Conservation (phyloP, 2,329 filamentous ascomycete genomes). For the Purpureocillium takamizusanense region DNA sequence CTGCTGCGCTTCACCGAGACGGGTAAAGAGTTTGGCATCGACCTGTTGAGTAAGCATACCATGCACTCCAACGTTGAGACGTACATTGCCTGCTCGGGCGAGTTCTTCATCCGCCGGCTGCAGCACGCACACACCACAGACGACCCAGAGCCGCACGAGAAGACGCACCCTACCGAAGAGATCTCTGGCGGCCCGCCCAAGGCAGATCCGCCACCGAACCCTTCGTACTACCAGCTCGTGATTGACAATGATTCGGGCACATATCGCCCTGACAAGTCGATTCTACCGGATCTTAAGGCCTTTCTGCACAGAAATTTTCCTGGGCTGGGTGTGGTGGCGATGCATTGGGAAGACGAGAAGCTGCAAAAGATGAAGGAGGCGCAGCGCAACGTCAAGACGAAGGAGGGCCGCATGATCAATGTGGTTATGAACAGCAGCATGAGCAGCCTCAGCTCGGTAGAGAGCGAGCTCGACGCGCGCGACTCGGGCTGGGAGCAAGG, state of each 20-base stretch:
- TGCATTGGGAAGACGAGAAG: constrained; percentile 71
- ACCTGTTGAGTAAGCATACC: constrained; percentile 87
- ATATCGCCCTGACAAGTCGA: constrained; percentile 74
- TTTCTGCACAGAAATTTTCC: constrained; percentile 70
- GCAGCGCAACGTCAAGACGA: constrained; percentile 67
- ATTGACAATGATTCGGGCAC: constrained; percentile 96
- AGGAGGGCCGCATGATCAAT: constrained; percentile 38
- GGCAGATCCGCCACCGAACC: constrained; percentile 33
- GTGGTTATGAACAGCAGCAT: constrained; percentile 50
- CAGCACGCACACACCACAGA: constrained; percentile 35
- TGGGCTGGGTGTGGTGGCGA: constrained; percentile 61
- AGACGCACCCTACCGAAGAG: constrained; percentile 43
- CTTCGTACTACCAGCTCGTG: constrained; percentile 67
- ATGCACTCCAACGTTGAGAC: constrained; percentile 92
- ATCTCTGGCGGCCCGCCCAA: constrained; percentile 36
- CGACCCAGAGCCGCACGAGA: constrained; percentile 31
- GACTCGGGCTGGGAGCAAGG: constrained; percentile 28
- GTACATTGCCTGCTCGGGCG: constrained; percentile 86
- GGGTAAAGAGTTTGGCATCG: constrained; percentile 89
- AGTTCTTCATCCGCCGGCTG: constrained; percentile 79
- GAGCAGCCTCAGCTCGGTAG: constrained; percentile 41
- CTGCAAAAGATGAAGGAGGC: constrained; percentile 67
- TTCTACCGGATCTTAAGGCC: constrained; percentile 60
- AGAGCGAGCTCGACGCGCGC: constrained; percentile 41
- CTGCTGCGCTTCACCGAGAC: constrained; percentile 90